Conservation (phyloP, 192 early-diverging fungal species). For the Entophlyctis helioformis region DNA sequence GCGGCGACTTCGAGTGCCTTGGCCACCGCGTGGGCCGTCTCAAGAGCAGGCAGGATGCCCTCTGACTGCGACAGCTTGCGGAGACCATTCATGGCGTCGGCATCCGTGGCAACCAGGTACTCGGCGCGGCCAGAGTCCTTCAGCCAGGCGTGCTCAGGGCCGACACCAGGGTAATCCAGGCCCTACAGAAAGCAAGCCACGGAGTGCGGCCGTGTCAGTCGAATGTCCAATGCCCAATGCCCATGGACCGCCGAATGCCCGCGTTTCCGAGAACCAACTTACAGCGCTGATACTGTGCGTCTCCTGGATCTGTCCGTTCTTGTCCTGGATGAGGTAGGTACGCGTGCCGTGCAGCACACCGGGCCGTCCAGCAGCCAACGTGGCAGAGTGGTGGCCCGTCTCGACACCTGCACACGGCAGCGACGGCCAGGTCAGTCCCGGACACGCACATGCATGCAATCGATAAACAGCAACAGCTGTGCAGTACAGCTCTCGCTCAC, state of each 20-base stretch:
- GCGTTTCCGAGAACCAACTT: too few species aligned
- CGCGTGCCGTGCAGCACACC: constrained; percentile 96
- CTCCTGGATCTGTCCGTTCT: constrained; percentile 92
- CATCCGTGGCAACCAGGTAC: constrained; percentile 66
- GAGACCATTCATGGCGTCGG: constrained; percentile 75
- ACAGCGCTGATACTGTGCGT: constrained; percentile 86
- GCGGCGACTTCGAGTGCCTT: constrained; percentile 66
- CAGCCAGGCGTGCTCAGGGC: constrained; percentile 90
- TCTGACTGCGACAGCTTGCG: constrained; percentile 34
- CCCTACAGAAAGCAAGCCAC: constrained; percentile 33
- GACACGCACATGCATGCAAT: too few species aligned
- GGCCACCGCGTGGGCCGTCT: constrained; percentile 88
- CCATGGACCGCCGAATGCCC: too few species aligned
- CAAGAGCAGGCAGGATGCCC: constrained; percentile 92
- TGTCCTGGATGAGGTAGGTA: constrained; percentile 89
- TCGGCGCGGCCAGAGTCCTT: constrained; percentile 76
- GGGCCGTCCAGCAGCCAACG: constrained; percentile 66
- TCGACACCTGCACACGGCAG: constrained; percentile 43
- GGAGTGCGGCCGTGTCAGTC: neutral
- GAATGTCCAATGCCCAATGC: too few species aligned
- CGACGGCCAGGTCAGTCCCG: too few species aligned
- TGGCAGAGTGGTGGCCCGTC: constrained; percentile 82
- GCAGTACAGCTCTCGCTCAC: too few species aligned
- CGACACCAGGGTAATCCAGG: constrained; percentile 97
- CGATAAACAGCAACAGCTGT: too few species aligned